Evolutionary conservation across 106 monocot species (phyloP), one percentile per base, ranked within the genome.

Genomic region (Dioscorea dumetorum): DNA sequence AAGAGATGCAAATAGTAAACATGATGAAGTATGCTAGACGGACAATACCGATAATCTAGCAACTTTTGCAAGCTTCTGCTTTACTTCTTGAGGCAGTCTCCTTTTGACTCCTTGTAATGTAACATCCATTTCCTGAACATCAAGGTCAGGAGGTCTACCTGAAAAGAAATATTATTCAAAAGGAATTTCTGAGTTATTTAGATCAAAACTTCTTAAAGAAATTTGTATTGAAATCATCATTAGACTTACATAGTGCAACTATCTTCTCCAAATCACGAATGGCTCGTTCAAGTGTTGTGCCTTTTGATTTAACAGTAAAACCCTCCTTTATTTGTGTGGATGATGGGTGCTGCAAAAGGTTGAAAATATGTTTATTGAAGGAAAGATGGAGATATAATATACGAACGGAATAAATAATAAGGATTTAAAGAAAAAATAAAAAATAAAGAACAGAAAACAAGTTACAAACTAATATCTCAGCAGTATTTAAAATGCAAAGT

Each of bases 31-130:
- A 41, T 41, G 41, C 10, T n/a, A 41, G 6, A 41, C 6, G 50
- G 70, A 35, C 81, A 20, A 71, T 24, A 97, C 95, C 79, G 95
- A 86, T 71, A 97, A 58, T 77, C 95, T 86, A 74, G 95, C 95
- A 79, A 97, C 95, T 89, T 91, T 97, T 62, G 95, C 95, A 65
- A 97, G 88, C 76, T 81, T 97, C 68, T 78, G 82, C 33, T 91
- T 97, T 23, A 92, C 82, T 76, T 97, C 95, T 70, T 74, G 83
- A 65, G 95, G 95, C 63, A 97, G 76, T 66, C 95, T 86, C 74
- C 91, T 91, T 73, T 89, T 91, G 71, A 89, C 76, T 67, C 52
- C 74, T 67, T 82, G 86, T 51, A 64, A 74, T 64, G 77, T 72
- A 72, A 81, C 35, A 77, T 97, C 91, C 24, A 35, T 66, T 69